phyloP scores from a whole-genome alignment of 2,329 filamentous ascomycete species.

The Alternaria incomplexa region DNA sequence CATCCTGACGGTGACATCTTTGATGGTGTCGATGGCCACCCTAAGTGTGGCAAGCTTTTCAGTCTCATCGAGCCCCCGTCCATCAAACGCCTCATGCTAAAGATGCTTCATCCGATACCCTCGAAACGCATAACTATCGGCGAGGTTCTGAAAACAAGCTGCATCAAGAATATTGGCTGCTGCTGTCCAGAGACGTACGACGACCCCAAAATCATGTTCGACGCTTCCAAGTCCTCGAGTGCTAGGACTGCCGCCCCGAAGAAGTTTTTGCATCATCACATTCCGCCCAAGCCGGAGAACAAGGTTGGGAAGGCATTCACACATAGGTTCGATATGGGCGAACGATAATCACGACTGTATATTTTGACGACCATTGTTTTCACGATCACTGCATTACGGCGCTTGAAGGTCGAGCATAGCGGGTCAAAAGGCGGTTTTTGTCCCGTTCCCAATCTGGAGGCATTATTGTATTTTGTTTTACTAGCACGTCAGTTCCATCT shows the following conservation, averaged over 20 bases:
- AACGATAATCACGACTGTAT: conserved; percentile 28
- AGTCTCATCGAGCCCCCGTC: conserved; percentile 67
- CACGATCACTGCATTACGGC: conserved; percentile 3
- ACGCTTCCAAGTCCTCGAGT: conserved; percentile 56
- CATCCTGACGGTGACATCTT: conserved; percentile 59
- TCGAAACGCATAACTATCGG: conserved; percentile 71
- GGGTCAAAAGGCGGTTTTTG: not conserved
- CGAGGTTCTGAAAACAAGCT: conserved; percentile 73
- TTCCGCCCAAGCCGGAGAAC: conserved; percentile 49
- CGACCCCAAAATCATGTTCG: conserved; percentile 65
- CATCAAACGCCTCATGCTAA: conserved; percentile 73
- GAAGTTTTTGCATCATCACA: conserved; percentile 52
- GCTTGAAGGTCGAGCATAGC: not conserved
- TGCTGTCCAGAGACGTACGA: conserved; percentile 76
- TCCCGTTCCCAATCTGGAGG: not conserved
- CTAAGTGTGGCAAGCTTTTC: conserved; percentile 70
- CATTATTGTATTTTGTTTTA: conserved; percentile 1
- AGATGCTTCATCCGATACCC: conserved; percentile 84
- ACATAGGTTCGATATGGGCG: conserved; percentile 50
- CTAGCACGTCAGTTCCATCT: not conserved
- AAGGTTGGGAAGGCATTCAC: conserved; percentile 43
- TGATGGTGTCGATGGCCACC: conserved; percentile 65
- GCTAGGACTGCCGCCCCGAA: conserved; percentile 47
- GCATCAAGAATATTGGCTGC: conserved; percentile 77
- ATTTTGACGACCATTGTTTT: conserved; percentile 1